Conservation (phyloP, 257 asterid genomes). For the Lithospermum erythrorhizon region DNA sequence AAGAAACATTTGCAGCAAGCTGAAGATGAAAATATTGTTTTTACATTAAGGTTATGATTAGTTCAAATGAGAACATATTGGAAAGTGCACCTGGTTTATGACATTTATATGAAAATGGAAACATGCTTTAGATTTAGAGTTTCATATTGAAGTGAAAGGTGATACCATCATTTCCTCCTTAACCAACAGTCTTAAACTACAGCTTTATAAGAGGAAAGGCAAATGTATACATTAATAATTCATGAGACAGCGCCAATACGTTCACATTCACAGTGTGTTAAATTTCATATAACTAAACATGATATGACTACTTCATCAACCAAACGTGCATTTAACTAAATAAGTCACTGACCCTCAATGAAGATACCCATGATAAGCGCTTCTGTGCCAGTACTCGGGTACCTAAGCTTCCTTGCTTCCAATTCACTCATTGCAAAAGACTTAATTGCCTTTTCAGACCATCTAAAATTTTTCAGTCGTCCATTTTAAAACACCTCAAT, state of each 20-base stretch:
- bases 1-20: background rate
- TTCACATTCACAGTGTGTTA: no score
- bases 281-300: background rate
- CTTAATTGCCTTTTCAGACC: constrained; percentile 67
- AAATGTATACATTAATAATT: no score
- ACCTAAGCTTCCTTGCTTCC: constrained; percentile 64
- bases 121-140: no score
- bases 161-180: background rate
- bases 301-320: background rate
- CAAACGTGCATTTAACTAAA: background rate
- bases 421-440: constrained; percentile 58
- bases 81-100: no score
- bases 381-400: constrained; percentile 47
- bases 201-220: background rate
- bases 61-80: no score
- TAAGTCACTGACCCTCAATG: constrained; percentile 42
- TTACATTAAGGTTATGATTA: background rate
- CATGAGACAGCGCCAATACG: no score
- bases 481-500: constrained; percentile 23
- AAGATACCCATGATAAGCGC: constrained; percentile 62
- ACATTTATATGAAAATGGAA: no score
- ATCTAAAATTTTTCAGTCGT: constrained; percentile 37
- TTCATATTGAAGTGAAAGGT: background rate
- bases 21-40: background rate
- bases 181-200: background rate